Base-by-base conservation (phyloP, 805 yeast genomes). In the Wickerhamomyces queroliae region DNA sequence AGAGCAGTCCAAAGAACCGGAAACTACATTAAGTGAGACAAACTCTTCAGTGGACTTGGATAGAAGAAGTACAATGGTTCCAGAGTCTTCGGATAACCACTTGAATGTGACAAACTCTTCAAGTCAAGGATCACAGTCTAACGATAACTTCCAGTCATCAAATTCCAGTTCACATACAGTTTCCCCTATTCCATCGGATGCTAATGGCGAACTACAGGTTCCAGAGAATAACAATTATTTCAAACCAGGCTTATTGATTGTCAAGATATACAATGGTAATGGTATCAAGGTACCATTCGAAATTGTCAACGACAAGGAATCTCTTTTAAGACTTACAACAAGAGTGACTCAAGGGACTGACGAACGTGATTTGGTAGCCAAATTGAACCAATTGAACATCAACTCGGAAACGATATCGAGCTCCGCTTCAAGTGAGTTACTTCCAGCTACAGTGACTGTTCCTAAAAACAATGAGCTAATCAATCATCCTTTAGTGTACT, bases 241-340 rank as follows among this genome's bases (percentile, higher is more conserved):
- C 36, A 66, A 63, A 24, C 89, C 91, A 0, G 95, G 95, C 2
- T 66, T 85, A 22, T 69, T 88, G 48, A 83, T 90, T 0, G 81
- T 88, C 21, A 84, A 85, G 55, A 73, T 88, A 10, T 85, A 85
- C 55, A 75, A 77, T 29, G 85, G 90, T 27, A 72, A 74, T 42
- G 76, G 78, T 37, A 72, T 88, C 47, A 69, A 68, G 35, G 69
- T 89, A 36, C 96, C 96, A 5, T 76, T 83, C 35, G 76, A 78
- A 21, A 67, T 84, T 42, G 78, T 76, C 41, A 76, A 81, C 41
- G 83, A 77, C 60, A 76, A 74, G 51, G 79, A 71, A 45, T 74
- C 78, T 18, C 60, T 85, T 37, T 67, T 76, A n/a, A 83, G 82
- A 42, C 64, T 85, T 44, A 78, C 85, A n/a, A 65, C 67, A 37